phyloP scores from a whole-genome alignment of 83 land plant genomes.

The Diphasiastrum complanatum region DNA sequence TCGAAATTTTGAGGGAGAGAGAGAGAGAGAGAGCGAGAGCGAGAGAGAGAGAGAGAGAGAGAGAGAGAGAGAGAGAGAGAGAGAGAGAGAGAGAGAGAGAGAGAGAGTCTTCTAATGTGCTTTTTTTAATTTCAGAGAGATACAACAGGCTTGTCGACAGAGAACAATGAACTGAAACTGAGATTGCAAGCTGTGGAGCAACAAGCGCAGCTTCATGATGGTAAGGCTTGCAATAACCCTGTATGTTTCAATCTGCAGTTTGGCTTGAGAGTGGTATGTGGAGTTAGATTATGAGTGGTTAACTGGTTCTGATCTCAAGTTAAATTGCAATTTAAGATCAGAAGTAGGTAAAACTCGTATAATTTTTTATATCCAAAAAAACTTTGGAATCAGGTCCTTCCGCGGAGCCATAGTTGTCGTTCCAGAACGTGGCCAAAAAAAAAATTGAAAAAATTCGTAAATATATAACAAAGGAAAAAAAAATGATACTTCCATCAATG shows the following conservation, averaged over 20 bases:
- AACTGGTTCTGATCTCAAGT: background rate
- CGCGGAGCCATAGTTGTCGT: background rate
- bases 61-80: too few relatives aligned
- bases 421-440: background rate
- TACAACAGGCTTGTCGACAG: conserved; percentile 12
- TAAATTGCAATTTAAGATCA: background rate
- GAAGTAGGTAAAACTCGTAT: background rate
- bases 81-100: background rate
- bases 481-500: too few relatives aligned
- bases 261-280: too few relatives aligned
- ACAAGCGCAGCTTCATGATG: conserved; percentile 12
- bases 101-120: background rate
- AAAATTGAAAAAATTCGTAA: too few relatives aligned
- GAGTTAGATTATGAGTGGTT: background rate
- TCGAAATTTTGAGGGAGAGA: background rate
- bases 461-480: too few relatives aligned
- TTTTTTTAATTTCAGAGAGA: conserved; percentile 1
- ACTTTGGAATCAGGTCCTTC: background rate
- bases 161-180: conserved; percentile 13
- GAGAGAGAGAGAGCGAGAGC: too few relatives aligned
- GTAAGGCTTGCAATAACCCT: background rate
- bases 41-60: too few relatives aligned
- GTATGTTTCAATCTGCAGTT: background rate
- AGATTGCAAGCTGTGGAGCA: conserved; percentile 9
- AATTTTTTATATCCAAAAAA: background rate